Evolutionary conservation across 306 rosid genomes (phyloP).

Genomic region (Prosopis cineraria): DNA sequence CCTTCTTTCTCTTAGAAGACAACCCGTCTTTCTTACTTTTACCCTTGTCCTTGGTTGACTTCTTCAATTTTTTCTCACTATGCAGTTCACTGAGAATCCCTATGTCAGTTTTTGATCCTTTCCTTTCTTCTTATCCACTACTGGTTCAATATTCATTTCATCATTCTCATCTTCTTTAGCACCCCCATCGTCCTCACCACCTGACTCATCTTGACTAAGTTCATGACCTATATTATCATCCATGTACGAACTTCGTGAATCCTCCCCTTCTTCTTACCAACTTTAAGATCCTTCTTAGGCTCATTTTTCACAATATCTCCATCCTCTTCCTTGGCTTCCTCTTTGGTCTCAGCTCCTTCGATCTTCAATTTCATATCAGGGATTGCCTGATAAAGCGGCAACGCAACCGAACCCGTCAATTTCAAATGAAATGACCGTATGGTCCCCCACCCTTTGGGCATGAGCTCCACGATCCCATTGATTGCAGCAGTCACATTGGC

Average conservation of each 20-base stretch:
- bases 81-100: constrained; percentile 32
- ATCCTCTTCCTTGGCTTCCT: constrained; percentile 13
- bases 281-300: constrained; percentile 32
- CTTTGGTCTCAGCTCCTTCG: constrained; percentile 47
- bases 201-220: constrained; percentile 31
- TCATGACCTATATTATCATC: constrained; percentile 47
- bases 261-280: constrained; percentile 63
- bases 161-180: constrained; percentile 27
- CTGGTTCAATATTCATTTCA: constrained; percentile 12
- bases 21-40: constrained; percentile 28
- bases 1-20: constrained; percentile 40
- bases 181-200: constrained; percentile 29
- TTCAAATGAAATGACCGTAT: constrained; percentile 83
- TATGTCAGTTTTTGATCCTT: constrained; percentile 29
- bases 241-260: constrained; percentile 78
- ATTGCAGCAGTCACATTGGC: constrained; percentile 61
- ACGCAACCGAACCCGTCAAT: constrained; percentile 62
- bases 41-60: constrained; percentile 28
- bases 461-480: constrained; percentile 56
- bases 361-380: constrained; percentile 66
- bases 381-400: constrained; percentile 68
- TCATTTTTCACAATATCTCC: constrained; percentile 3
- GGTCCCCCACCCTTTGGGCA: constrained; percentile 71
- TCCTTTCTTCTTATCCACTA: constrained; percentile 51
- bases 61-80: constrained; percentile 40